Conservation (phyloP, 2,329 filamentous ascomycete species). For the Rhynchosporium secalis region DNA sequence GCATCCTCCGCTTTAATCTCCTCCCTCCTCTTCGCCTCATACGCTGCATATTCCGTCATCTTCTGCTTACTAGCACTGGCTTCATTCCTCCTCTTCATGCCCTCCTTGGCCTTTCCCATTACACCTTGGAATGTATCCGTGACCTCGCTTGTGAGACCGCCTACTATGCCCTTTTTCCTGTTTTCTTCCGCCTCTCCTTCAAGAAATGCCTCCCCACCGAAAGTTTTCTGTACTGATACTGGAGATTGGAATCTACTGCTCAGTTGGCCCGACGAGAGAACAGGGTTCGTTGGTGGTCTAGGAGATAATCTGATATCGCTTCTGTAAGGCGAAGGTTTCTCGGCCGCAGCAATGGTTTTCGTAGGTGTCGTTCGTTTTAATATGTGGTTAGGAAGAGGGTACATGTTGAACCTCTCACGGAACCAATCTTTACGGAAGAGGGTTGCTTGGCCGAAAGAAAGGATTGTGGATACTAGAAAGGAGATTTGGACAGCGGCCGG, state of each 20-base stretch:
- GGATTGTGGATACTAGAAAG: conserved; percentile 51
- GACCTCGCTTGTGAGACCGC: conserved; percentile 36
- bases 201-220: no score
- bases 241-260: conserved; percentile 23
- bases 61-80: conserved; percentile 30
- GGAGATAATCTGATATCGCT: conserved; percentile 1
- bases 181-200: neutral
- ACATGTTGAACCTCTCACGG: conserved; percentile 43
- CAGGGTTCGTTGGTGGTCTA: conserved; percentile 13
- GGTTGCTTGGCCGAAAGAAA: conserved; percentile 47
- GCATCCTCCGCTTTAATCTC: conserved; percentile 15
- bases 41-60: conserved; percentile 13
- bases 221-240: no score
- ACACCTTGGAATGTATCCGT: conserved; percentile 33
- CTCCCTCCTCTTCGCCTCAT: conserved; percentile 8
- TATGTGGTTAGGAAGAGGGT: conserved; percentile 2
- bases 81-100: conserved; percentile 30
- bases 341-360: conserved; percentile 1
- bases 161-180: conserved; percentile 1
- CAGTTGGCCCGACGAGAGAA: conserved; percentile 25
- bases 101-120: conserved; percentile 39
- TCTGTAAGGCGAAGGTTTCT: neutral
- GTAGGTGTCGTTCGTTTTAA: neutral
- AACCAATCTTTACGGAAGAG: conserved; percentile 46
- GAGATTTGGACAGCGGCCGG: conserved; percentile 59